A percentile compares a stretch with the other conserved stretches of the same genome.
These are phyloP conservation scores for Acanthamoeba healyi DNA, from an alignment of 208 protist species.

Conservation along the genomic window DNA sequence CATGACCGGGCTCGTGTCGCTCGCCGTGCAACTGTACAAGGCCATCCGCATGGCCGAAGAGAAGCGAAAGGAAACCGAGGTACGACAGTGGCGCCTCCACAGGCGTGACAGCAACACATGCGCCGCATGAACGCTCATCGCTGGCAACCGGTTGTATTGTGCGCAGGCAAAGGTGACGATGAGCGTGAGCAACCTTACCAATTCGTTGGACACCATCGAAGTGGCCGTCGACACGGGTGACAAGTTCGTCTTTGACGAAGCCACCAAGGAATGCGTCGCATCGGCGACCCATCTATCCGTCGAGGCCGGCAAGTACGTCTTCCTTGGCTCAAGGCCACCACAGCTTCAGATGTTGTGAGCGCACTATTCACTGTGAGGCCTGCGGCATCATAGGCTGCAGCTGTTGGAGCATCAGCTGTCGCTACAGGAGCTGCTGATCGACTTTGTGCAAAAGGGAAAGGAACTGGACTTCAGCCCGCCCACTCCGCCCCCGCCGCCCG, in stretches of 20 bases:
- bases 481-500: not conserved
- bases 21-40: not conserved
- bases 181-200: not conserved
- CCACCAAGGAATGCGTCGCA: not conserved
- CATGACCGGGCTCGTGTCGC: conserved; percentile 27
- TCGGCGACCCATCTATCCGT: not conserved
- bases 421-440: conserved; percentile 4
- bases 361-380: not conserved
- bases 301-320: not conserved
- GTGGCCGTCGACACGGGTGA: conserved; percentile 26
- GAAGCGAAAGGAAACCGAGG: conserved; percentile 4
- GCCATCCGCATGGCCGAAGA: not conserved
- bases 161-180: not conserved
- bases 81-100: too few relatives aligned
- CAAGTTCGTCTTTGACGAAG: conserved; percentile 30
- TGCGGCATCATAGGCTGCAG: not conserved
- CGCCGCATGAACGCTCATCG: too few relatives aligned
- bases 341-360: too few relatives aligned
- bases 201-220: not conserved
- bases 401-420: conserved; percentile 25
- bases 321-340: not conserved
- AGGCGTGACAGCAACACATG: too few relatives aligned
- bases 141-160: not conserved
- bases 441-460: conserved; percentile 30
- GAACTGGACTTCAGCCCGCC: conserved; percentile 31